Conservation (phyloP, 2,329 filamentous ascomycete genomes). For the Sporothrix euskadiensis region DNA sequence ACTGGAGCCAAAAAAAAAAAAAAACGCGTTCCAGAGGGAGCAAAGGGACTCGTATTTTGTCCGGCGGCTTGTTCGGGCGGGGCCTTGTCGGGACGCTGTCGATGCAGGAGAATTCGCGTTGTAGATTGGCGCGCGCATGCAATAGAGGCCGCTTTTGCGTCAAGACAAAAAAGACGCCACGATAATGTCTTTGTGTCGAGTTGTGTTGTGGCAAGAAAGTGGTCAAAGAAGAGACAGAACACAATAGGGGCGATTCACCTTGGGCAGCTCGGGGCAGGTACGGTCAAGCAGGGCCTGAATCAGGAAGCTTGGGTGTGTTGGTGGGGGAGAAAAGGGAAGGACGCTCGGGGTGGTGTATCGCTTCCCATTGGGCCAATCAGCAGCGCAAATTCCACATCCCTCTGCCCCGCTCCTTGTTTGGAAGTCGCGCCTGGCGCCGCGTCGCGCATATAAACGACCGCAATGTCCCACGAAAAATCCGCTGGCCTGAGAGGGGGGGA, state of each 20-base stretch:
- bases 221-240: not conserved
- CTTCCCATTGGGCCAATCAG: conserved; percentile 24
- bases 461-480: conserved; percentile 44
- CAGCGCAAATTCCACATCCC: conserved; percentile 23
- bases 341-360: not conserved
- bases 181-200: not conserved
- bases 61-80: not conserved
- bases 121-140: not conserved
- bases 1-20: not conserved
- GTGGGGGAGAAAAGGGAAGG: not conserved
- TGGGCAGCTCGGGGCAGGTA: not conserved
- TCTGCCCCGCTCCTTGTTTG: conserved; percentile 31
- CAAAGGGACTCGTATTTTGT: not conserved
- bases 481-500: conserved; percentile 29
- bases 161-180: not conserved
- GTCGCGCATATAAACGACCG: conserved; percentile 53
- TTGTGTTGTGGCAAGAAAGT: not conserved
- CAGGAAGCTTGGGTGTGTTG: conserved; percentile 12
- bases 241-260: not conserved
- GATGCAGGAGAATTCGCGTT: not conserved
- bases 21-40: conserved; percentile 13
- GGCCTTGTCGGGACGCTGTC: not conserved
- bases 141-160: not conserved
- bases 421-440: conserved; percentile 34
- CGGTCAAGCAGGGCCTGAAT: not conserved